Conservation (phyloP, 768 basidiomycete species). For the Xanthoconium stramineum region DNA sequence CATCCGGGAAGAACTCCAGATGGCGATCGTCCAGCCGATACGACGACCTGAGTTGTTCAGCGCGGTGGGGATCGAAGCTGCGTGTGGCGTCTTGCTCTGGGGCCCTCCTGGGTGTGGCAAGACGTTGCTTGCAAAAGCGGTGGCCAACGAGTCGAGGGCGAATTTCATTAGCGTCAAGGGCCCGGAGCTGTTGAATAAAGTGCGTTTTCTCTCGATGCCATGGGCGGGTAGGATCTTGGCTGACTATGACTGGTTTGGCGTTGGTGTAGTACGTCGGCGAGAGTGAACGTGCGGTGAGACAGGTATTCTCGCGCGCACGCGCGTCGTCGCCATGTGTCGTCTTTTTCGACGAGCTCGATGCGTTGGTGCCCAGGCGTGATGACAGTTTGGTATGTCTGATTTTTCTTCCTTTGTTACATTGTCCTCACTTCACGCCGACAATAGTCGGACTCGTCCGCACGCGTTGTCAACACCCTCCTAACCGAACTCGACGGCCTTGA, state of each 20-base stretch:
- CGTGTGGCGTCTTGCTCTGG: conserved; percentile 96
- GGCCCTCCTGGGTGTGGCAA: conserved; percentile 99
- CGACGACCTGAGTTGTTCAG: conserved; percentile 84
- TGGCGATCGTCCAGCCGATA: conserved; percentile 97
- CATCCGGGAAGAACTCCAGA: conserved; percentile 88
- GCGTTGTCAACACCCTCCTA: conserved; percentile 87
- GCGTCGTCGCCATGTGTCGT: conserved; percentile 94
- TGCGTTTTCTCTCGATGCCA: conserved; percentile 29
- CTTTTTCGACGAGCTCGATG: conserved; percentile 94
- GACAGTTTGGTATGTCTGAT: conserved; percentile 68
- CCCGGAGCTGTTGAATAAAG: conserved; percentile 96
- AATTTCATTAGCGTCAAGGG: conserved; percentile 99
- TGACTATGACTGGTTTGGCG: neutral
- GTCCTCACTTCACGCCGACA: neutral
- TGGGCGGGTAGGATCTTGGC: neutral
- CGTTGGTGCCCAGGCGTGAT: conserved; percentile 85
- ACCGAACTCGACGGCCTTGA: conserved; percentile 94
- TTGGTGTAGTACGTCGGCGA: conserved; percentile 86
- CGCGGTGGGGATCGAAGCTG: conserved; percentile 84
- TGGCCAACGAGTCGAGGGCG: conserved; percentile 92
- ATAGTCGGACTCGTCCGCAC: conserved; percentile 84
- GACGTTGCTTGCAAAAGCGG: conserved; percentile 95
- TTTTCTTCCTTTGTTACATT: neutral
- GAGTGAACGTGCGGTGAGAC: conserved; percentile 91
- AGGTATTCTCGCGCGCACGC: conserved; percentile 90